A percentile compares a stretch with the other conserved stretches of the same genome.
Conservation (phyloP, 2,329 filamentous ascomycete species). For the Sphaceloma murrayae region DNA sequence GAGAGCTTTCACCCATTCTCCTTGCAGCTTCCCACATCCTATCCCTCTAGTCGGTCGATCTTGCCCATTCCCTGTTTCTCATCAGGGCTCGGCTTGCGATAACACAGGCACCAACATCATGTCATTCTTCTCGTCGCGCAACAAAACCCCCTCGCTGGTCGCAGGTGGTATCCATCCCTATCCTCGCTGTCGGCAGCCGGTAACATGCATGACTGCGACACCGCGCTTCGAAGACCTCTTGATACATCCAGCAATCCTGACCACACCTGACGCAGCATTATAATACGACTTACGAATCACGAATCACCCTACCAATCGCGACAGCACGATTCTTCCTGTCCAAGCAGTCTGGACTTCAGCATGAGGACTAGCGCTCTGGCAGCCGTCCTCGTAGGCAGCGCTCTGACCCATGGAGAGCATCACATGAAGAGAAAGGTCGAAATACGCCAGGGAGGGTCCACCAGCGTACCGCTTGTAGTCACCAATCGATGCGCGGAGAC, state of each 20-base stretch:
- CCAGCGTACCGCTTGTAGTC: slow-evolving; percentile 46
- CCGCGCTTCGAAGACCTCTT: slow-evolving; percentile 1
- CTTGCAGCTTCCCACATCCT: slow-evolving; percentile 3
- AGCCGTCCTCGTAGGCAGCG: neutral
- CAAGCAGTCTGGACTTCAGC: neutral
- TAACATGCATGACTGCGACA: slow-evolving; percentile 14
- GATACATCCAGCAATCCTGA: slow-evolving; percentile 8
- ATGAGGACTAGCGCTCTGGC: slow-evolving; percentile 13
- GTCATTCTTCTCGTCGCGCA: neutral
- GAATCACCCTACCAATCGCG: neutral
- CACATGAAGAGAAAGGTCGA: slow-evolving; percentile 27
- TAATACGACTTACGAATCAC: slow-evolving; percentile 14
- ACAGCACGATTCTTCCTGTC: slow-evolving; percentile 5
- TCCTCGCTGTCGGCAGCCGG: slow-evolving; percentile 3
- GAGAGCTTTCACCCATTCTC: neutral
- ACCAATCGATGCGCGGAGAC: slow-evolving; percentile 62
- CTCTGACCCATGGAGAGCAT: slow-evolving; percentile 19
- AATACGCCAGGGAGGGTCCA: slow-evolving; percentile 22
- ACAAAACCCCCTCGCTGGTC: slow-evolving; percentile 14
- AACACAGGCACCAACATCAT: slow-evolving; percentile 14
- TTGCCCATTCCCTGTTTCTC: slow-evolving; percentile 16
- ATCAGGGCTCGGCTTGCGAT: slow-evolving; percentile 9
- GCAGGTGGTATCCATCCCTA: slow-evolving; percentile 14
- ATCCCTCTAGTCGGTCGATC: slow-evolving; percentile 13
- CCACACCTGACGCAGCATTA: slow-evolving; percentile 1